Conservation (phyloP, 768 basidiomycete species). For the Pisolithus marmoratus region DNA sequence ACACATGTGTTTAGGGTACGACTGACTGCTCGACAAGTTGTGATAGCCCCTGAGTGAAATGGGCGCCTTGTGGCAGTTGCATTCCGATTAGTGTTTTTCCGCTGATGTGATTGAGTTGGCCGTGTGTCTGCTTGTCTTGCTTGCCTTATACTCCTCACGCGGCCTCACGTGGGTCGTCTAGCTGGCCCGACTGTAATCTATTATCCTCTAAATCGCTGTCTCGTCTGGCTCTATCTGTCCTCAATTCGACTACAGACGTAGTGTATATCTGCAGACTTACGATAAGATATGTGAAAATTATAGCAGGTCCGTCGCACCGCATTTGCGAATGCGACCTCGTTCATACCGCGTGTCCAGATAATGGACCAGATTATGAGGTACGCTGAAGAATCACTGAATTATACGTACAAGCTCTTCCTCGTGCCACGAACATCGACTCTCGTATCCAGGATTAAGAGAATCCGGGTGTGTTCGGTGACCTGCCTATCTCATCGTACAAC, state of each 20-base stretch:
- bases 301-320: conserved; percentile 64
- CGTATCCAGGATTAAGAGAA: conserved; percentile 89
- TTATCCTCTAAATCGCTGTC: conserved; percentile 8
- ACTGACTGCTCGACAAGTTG: too few relatives aligned
- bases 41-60: too few relatives aligned
- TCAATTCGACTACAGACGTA: conserved; percentile 77
- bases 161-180: neutral
- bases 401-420: conserved; percentile 81
- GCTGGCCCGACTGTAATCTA: conserved; percentile 2
- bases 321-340: neutral
- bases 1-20: too few relatives aligned
- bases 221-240: conserved; percentile 12
- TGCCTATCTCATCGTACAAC: conserved; percentile 81
- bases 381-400: conserved; percentile 61
- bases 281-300: conserved; percentile 80
- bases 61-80: too few relatives aligned
- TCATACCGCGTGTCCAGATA: conserved; percentile 42
- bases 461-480: conserved; percentile 96
- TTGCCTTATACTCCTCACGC: conserved; percentile 1
- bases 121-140: conserved; percentile 3
- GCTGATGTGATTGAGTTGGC: too few relatives aligned
- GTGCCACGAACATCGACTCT: conserved; percentile 86
- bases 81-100: too few relatives aligned
- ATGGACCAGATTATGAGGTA: conserved; percentile 91
- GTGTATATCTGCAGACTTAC: conserved; percentile 89